Base-by-base conservation (phyloP, 2,329 filamentous ascomycete species). In the Colletotrichum salicis region DNA sequence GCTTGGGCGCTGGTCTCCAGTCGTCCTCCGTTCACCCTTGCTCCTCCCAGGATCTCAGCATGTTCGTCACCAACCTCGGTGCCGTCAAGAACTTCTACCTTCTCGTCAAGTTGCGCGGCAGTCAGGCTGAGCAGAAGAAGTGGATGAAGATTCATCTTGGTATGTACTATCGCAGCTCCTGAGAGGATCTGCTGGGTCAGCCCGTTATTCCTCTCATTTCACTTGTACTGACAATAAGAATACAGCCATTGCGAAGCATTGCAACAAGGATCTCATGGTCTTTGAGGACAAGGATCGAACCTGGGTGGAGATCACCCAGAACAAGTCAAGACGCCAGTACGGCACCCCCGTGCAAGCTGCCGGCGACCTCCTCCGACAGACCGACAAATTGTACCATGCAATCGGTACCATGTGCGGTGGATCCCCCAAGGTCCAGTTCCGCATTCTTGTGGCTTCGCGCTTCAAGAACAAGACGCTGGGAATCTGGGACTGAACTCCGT, bases 301-400 rank as follows among this genome's bases (percentile, higher is more conserved):
- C 19, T 48, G 41, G 41, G 41, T 48, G 4, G 41, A 48, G 4
- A 22, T 48, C 15, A 11, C 41, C 8, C 41, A 8, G 15, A 2
- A 4, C 4, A n/a, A 4, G 6, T 19, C 8, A 0, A 48, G 4
- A 48, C 15, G 19, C 1, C 41, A 48, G 41, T 0, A n/a, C 19
- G 8, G 41, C 4, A 10, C 7, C 19, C 3, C 19, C n/a, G 8
- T 48, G 19, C 8, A 0, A 11, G 4, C 4, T 11, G 41, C 7
- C 19, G 15, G 0, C 41, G 8, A n/a, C 7, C 7, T n/a, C 7
- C 41, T 48, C 41, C 10, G 0, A 8, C 19, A 0, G 1, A n/a
- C 41, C 41, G 41, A 48, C 2, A 0, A 1, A 1, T 5, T n/a
- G 15, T 48, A n/a, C 41, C 19, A 1, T 45, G 13, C 37, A 45